A percentile compares a stretch with the other conserved stretches of the same genome.
Conservation (phyloP, 164 flowering plant species). For the Amborella trichopoda region DNA sequence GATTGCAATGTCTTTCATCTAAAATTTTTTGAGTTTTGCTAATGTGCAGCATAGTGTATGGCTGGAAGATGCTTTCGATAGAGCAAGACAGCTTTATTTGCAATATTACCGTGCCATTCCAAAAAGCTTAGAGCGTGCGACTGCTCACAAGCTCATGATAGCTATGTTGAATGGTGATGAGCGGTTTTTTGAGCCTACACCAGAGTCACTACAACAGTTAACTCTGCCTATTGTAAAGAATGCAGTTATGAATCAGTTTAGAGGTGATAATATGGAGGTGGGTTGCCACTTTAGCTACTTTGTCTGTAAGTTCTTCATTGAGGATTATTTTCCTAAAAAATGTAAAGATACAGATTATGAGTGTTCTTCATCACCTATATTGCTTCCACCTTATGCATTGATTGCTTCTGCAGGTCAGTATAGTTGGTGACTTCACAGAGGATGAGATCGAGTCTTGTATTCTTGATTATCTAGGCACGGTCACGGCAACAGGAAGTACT, state of each 20-base stretch:
- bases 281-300: slow-evolving; percentile 5
- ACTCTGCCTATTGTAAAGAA: slow-evolving; percentile 62
- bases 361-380: neutral
- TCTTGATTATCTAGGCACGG: slow-evolving; percentile 93
- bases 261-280: slow-evolving; percentile 94
- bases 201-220: slow-evolving; percentile 63
- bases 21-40: too few species aligned
- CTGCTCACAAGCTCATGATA: slow-evolving; percentile 93
- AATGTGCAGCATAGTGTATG: slow-evolving; percentile 96
- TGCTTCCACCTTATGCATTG: too few species aligned
- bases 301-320: too few species aligned
- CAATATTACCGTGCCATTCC: slow-evolving; percentile 95
- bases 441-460: slow-evolving; percentile 89
- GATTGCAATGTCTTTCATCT: too few species aligned
- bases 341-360: too few species aligned
- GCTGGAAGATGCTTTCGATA: slow-evolving; percentile 97
- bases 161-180: slow-evolving; percentile 98
- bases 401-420: slow-evolving; percentile 57
- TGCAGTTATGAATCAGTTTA: slow-evolving; percentile 94
- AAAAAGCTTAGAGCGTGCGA: slow-evolving; percentile 93
- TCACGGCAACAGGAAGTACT: slow-evolving; percentile 27
- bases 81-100: slow-evolving; percentile 86
- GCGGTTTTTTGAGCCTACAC: slow-evolving; percentile 97
- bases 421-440: slow-evolving; percentile 94
- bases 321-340: too few species aligned